These are phyloP conservation scores for Botrytis squamosa DNA, from an alignment of 2,329 filamentous ascomycete genomes.

Conservation along the genomic window DNA sequence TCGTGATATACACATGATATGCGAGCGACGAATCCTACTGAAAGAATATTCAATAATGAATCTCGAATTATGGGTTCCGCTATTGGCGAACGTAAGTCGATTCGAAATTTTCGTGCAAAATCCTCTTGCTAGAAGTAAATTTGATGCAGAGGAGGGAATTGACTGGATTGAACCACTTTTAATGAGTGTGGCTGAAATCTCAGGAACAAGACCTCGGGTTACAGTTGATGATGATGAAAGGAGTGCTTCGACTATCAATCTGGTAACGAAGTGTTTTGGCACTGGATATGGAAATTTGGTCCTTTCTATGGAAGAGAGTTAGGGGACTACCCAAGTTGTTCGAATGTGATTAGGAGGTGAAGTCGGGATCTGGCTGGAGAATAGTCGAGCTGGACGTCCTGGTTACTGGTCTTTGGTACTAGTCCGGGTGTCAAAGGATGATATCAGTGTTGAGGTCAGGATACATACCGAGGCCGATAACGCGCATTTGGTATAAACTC, in stretches of 20 bases:
- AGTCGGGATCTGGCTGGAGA: neutral
- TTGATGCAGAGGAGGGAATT: neutral
- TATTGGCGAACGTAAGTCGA: neutral
- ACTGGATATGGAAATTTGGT: neutral
- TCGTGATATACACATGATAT: neutral
- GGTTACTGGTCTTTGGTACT: neutral
- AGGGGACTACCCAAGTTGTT: neutral
- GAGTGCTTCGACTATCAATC: neutral
- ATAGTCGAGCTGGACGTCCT: neutral
- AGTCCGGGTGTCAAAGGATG: neutral
- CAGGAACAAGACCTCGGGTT: neutral
- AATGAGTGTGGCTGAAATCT: neutral
- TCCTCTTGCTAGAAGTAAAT: neutral
- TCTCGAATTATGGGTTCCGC: neutral
- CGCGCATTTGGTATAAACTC: too few species aligned
- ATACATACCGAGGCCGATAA: too few species aligned
- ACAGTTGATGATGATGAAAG: neutral
- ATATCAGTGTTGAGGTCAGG: neutral
- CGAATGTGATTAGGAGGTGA: neutral
- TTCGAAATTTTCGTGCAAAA: neutral
- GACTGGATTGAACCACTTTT: neutral
- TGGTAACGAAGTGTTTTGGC: neutral
- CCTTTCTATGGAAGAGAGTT: neutral
- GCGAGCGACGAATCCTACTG: neutral
- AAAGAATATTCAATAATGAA: neutral